Evolutionary conservation across 2,329 filamentous ascomycete species (phyloP).

Genomic region (Aspergillus unguis): DNA sequence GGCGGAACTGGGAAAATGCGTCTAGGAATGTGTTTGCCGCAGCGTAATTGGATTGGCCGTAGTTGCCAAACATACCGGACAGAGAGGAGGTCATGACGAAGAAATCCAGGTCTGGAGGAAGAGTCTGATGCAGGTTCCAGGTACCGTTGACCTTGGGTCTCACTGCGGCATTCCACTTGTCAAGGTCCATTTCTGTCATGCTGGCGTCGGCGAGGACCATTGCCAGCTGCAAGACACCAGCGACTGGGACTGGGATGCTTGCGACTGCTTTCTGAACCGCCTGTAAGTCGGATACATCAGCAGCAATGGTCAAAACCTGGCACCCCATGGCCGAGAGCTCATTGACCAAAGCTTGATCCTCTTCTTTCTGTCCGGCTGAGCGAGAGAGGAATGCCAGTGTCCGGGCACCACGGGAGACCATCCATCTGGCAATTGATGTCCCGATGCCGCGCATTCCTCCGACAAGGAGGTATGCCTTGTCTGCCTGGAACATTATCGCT

Average conservation of each 20-base stretch:
- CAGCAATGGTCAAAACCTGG: not conserved
- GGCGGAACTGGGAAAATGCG: slow-evolving; percentile 24
- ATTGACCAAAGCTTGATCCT: too few species aligned
- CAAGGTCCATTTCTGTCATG: slow-evolving; percentile 24
- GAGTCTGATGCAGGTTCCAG: slow-evolving; percentile 29
- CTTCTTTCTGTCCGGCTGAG: too few species aligned
- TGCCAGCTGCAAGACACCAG: slow-evolving; percentile 22
- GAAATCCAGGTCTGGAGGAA: slow-evolving; percentile 36
- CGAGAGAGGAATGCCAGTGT: too few species aligned
- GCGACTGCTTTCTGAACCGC: not conserved
- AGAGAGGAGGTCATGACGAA: slow-evolving; percentile 41
- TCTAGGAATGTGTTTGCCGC: slow-evolving; percentile 40
- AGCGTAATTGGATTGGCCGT: slow-evolving; percentile 36
- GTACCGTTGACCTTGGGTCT: slow-evolving; percentile 31
- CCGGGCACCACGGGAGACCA: too few species aligned
- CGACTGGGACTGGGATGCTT: not conserved
- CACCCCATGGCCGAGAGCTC: too few species aligned
- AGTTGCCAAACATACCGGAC: slow-evolving; percentile 28
- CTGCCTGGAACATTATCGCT: too few species aligned
- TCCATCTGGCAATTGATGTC: too few species aligned
- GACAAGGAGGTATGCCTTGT: too few species aligned
- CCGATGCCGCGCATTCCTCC: too few species aligned
- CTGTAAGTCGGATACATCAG: slow-evolving; percentile 5
- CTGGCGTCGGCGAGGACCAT: slow-evolving; percentile 13
- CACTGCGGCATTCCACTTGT: slow-evolving; percentile 28